These are phyloP conservation scores for Avicennia marina DNA, from an alignment of 257 asterid genomes.

Conservation along the genomic window DNA sequence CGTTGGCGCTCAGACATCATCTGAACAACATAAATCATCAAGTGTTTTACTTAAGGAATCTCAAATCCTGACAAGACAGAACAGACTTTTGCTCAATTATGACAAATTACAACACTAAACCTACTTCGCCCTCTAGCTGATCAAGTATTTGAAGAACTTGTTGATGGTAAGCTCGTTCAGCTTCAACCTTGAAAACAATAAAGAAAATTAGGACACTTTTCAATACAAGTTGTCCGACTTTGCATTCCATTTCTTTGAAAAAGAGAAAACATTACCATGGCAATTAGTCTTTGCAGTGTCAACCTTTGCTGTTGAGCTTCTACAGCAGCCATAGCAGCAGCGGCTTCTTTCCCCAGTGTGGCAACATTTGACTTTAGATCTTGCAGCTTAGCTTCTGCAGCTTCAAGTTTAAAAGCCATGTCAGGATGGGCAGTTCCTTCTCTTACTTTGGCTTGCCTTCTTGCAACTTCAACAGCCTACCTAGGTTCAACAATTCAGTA, in stretches of 20 bases:
- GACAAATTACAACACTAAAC: background rate
- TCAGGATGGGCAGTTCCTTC: slow-evolving; percentile 92
- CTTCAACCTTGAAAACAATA: slow-evolving; percentile 61
- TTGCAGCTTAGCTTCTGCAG: slow-evolving; percentile 80
- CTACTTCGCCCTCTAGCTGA: slow-evolving; percentile 86
- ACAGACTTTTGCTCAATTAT: background rate
- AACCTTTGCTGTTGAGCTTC: slow-evolving; percentile 97
- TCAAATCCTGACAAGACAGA: background rate
- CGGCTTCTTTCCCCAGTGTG: slow-evolving; percentile 91
- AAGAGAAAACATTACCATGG: slow-evolving; percentile 59
- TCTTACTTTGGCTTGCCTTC: slow-evolving; percentile 82
- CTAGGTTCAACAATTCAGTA: slow-evolving; percentile 45
- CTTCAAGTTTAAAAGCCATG: slow-evolving; percentile 78
- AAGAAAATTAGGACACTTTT: slow-evolving; percentile 1
- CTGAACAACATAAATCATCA: slow-evolving; percentile 32
- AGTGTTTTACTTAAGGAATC: background rate
- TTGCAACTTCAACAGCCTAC: slow-evolving; percentile 93
- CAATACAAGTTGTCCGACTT: slow-evolving; percentile 4
- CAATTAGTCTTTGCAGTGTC: slow-evolving; percentile 79
- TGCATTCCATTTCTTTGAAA: background rate
- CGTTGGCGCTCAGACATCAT: slow-evolving; percentile 90
- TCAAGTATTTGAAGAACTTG: slow-evolving; percentile 88
- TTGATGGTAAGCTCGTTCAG: slow-evolving; percentile 95
- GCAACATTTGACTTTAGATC: slow-evolving; percentile 82
- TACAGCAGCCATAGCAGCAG: slow-evolving; percentile 99